phyloP scores from a whole-genome alignment of 768 basidiomycete species.

The Tulasnella sp. region DNA sequence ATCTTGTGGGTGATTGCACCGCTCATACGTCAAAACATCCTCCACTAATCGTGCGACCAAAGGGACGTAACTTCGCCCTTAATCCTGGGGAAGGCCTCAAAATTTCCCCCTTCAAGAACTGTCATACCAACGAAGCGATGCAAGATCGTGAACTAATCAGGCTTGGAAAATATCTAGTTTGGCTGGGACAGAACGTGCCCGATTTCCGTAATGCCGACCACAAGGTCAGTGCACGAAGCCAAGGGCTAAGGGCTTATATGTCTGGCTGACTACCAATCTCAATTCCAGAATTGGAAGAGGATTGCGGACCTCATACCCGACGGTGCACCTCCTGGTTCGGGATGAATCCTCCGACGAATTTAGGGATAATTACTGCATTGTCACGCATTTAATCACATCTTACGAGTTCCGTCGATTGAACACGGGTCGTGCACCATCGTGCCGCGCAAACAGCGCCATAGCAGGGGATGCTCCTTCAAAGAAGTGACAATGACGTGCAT shows the following conservation, averaged over 20 bases:
- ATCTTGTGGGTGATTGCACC: conserved; percentile 41
- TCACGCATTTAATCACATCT: not conserved
- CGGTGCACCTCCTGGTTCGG: not conserved
- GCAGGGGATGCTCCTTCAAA: not conserved
- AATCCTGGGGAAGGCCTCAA: conserved; percentile 78
- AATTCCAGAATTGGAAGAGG: conserved; percentile 10
- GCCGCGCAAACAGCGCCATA: not conserved
- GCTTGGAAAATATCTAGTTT: conserved; percentile 51
- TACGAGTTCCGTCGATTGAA: not conserved
- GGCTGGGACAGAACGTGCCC: conserved; percentile 39
- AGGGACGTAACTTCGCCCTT: conserved; percentile 79
- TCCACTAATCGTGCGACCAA: conserved; percentile 2
- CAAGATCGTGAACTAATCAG: conserved; percentile 58
- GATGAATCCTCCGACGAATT: not conserved
- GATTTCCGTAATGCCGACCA: conserved; percentile 60
- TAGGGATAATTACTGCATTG: not conserved
- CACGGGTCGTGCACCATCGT: not conserved
- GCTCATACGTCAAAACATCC: not conserved
- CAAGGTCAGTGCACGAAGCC: conserved; percentile 34
- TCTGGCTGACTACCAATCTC: not conserved
- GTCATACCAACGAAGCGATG: conserved; percentile 48
- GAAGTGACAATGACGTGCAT: not conserved
- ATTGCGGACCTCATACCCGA: not conserved
- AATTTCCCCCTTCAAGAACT: conserved; percentile 70
- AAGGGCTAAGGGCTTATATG: not conserved